These are phyloP conservation scores for Neurospora discreta DNA, from an alignment of 495 filamentous ascomycete species.

Conservation along the genomic window DNA sequence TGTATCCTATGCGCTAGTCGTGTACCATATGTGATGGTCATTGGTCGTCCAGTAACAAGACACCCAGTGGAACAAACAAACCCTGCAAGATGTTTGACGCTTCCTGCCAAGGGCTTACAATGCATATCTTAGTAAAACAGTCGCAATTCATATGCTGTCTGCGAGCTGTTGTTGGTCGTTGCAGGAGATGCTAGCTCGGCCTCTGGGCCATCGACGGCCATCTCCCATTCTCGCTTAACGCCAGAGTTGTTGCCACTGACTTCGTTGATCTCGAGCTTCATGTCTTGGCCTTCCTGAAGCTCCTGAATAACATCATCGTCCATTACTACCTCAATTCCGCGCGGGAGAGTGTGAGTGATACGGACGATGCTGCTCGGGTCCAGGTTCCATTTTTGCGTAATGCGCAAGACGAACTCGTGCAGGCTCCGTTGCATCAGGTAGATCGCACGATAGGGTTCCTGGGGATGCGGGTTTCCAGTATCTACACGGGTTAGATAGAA, in stretches of 20 bases:
- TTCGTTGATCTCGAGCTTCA: constrained; percentile 46
- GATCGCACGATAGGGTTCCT: constrained; percentile 70
- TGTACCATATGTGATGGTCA: background rate
- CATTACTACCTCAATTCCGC: constrained; percentile 70
- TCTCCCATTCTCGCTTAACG: constrained; percentile 44
- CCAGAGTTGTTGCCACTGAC: constrained; percentile 17
- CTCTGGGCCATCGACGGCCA: constrained; percentile 34
- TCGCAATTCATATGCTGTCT: constrained; percentile 35
- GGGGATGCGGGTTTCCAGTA: constrained; percentile 38
- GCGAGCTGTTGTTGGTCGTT: constrained; percentile 9
- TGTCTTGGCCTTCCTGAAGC: constrained; percentile 83
- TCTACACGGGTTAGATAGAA: constrained; percentile 65
- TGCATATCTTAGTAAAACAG: constrained; percentile 29
- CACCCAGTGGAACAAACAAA: background rate
- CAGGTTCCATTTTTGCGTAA: constrained; percentile 69
- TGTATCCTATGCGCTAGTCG: background rate
- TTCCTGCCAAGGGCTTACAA: background rate
- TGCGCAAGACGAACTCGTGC: constrained; percentile 54
- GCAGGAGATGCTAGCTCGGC: constrained; percentile 26
- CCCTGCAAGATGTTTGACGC: background rate
- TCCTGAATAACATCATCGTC: constrained; percentile 87
- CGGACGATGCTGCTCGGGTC: constrained; percentile 58
- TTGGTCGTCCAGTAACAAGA: background rate
- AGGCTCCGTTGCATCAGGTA: constrained; percentile 72
- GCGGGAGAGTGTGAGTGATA: constrained; percentile 56